A percentile compares a stretch with the other conserved stretches of the same genome.
Conservation (phyloP, 177 flowering plant species). For the Vitis hybrid region DNA sequence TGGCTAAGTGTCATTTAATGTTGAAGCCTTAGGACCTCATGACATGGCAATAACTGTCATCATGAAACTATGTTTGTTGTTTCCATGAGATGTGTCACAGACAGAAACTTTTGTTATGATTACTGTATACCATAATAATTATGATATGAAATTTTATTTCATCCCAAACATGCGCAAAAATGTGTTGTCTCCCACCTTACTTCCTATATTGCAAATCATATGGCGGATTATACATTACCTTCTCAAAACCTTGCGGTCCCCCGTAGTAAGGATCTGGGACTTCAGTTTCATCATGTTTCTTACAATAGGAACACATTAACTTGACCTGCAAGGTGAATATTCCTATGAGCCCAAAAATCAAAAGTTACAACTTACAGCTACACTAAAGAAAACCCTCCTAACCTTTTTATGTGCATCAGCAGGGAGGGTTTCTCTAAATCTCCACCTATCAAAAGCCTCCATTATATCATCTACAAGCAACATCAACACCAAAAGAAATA, state of each 20-base stretch:
- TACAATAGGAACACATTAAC: constrained; percentile 96
- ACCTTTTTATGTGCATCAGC: constrained; percentile 85
- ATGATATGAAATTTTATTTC: not conserved
- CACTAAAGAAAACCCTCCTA: not conserved
- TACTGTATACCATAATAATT: not conserved
- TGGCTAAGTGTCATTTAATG: no score
- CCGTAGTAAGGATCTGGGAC: constrained; percentile 99
- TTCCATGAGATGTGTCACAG: not conserved
- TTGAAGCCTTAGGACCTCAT: no score
- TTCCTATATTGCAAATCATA: not conserved
- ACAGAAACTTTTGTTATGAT: not conserved
- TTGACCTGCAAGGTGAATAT: constrained; percentile 55
- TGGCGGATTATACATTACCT: constrained; percentile 46
- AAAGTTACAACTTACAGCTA: not conserved
- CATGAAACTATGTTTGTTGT: not conserved
- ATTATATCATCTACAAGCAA: constrained; percentile 65
- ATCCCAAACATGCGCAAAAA: not conserved
- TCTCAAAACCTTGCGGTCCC: constrained; percentile 95
- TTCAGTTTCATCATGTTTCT: constrained; percentile 82
- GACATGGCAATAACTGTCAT: no score
- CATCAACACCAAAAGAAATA: constrained; percentile 9
- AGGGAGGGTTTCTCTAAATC: constrained; percentile 57
- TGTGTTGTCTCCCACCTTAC: not conserved
- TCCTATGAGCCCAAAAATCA: not conserved
- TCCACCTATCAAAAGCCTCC: constrained; percentile 79